Evolutionary conservation across 2,329 filamentous ascomycete species (phyloP), one percentile per base, ranked within the genome.

Genomic region (Neonectria magnoliae): DNA sequence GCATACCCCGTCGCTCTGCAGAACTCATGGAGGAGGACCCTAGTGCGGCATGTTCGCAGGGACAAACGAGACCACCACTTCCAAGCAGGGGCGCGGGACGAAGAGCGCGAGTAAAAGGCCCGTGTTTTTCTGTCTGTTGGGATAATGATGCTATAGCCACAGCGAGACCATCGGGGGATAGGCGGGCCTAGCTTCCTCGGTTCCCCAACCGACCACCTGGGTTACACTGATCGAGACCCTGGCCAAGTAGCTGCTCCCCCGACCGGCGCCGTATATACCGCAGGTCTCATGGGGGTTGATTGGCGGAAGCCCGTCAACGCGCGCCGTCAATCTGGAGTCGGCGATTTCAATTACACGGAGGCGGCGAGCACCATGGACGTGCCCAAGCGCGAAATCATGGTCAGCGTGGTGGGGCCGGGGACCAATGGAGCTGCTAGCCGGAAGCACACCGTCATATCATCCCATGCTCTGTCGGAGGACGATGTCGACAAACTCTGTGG

Each of bases 181-280:
- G 71, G 60, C 70, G 70, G 70, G 65, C 70, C 71, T 73, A 66
- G 63, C 65, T 68, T 65, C 71, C 71, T 73, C 70, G 68, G 70
- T 62, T 71, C 65, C 62, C 61, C 62, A 70, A 68, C 68, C 67
- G 70, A 62, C 64, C 56, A 66, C 65, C 64, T 65, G 60, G 66
- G 68, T 71, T 69, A 58, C 63, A 65, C 61, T 73, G 64, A 70
- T 73, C 69, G 60, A 68, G 68, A 62, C 71, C 64, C 66, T 68
- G 60, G 45, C 33, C 65, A 52, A 67, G 59, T 64, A 48, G 64
- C 53, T 55, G 60, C 61, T 58, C 59, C 51, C 54, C 60, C 62
- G 57, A 63, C 65, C 61, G 36, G 60, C 45, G 61, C 48, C 51
- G 65, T 66, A 71, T 73, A 73, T 73, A 65, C 71, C 71, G 66